Evolutionary conservation across 2,329 filamentous ascomycete genomes (phyloP).

Genomic region (Metarhizium sp.): DNA sequence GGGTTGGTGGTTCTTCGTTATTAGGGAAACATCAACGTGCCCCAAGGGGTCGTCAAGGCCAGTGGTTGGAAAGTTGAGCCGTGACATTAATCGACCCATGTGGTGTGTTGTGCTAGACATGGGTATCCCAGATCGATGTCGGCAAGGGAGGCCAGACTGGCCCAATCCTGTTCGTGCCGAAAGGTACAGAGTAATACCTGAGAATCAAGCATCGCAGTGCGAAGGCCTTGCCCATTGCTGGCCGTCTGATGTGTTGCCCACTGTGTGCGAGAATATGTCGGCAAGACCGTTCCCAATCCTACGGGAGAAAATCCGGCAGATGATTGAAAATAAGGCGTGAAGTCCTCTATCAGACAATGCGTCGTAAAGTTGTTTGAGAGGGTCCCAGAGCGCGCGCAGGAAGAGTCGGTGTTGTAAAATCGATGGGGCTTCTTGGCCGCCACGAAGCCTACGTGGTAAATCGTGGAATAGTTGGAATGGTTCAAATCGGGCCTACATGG

Average conservation of each 20-base stretch:
- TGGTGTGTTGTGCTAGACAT: constrained; percentile 13
- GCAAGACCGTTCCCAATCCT: not conserved
- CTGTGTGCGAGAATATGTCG: not conserved
- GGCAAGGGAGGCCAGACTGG: constrained; percentile 9
- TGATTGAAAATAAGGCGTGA: not conserved
- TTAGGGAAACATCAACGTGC: too few species aligned
- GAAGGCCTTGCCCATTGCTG: not conserved
- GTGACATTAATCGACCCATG: constrained; percentile 2
- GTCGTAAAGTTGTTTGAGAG: not conserved
- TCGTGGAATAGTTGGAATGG: too few species aligned
- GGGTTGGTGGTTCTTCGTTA: too few species aligned
- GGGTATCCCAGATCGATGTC: constrained; percentile 17
- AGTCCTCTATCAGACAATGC: too few species aligned
- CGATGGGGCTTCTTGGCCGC: not conserved
- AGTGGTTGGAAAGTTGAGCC: not conserved
- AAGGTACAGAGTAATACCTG: too few species aligned
- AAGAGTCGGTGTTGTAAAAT: too few species aligned
- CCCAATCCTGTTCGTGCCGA: not conserved
- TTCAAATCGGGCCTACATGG: too few species aligned
- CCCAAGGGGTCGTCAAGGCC: too few species aligned
- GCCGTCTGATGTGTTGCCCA: not conserved
- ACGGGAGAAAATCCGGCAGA: not conserved
- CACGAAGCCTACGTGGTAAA: too few species aligned
- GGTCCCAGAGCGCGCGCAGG: not conserved
- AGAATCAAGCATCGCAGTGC: too few species aligned